Evolutionary conservation across 2,329 filamentous ascomycete species (phyloP).

Genomic region (Colletotrichum lentis): DNA sequence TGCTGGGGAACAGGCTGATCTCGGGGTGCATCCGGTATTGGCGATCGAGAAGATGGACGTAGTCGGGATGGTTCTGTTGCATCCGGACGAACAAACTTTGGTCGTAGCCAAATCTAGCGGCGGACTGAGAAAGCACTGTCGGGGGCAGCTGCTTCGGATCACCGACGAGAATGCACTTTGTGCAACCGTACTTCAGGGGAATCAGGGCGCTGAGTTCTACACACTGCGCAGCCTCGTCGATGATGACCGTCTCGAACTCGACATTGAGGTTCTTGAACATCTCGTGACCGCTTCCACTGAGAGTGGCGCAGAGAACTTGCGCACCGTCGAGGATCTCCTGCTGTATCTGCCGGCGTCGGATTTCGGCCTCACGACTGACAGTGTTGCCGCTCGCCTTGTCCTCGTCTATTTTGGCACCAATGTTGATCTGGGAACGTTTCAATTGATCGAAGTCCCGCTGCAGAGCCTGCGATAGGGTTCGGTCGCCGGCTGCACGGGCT

Average conservation of each 20-base stretch:
- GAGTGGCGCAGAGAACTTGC: constrained; percentile 92
- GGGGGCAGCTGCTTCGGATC: constrained; percentile 97
- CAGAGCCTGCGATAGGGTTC: constrained; percentile 60
- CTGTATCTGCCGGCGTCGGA: constrained; percentile 83
- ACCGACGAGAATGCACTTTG: constrained; percentile 95
- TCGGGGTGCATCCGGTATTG: constrained; percentile 99
- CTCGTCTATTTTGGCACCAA: constrained; percentile 85
- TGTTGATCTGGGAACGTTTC: constrained; percentile 74
- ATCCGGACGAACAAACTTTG: constrained; percentile 98
- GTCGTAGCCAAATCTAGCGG: constrained; percentile 91
- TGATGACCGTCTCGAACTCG: constrained; percentile 98
- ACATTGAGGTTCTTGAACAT: constrained; percentile 95
- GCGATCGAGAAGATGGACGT: constrained; percentile 93
- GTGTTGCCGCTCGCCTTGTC: constrained; percentile 87
- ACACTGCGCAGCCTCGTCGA: constrained; percentile 97
- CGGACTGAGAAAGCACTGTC: constrained; percentile 93
- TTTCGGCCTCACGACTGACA: constrained; percentile 82
- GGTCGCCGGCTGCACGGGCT: constrained; percentile 58
- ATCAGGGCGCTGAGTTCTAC: constrained; percentile 97
- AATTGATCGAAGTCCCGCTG: constrained; percentile 80
- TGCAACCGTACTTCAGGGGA: constrained; percentile 95
- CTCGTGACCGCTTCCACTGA: constrained; percentile 95
- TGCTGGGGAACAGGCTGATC: constrained; percentile 89
- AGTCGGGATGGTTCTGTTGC: constrained; percentile 88
- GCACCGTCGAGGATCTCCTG: constrained; percentile 90